These are phyloP conservation scores for Themeda triandra DNA, from an alignment of 176 grass and related monocot genomes.

Conservation along the genomic window DNA sequence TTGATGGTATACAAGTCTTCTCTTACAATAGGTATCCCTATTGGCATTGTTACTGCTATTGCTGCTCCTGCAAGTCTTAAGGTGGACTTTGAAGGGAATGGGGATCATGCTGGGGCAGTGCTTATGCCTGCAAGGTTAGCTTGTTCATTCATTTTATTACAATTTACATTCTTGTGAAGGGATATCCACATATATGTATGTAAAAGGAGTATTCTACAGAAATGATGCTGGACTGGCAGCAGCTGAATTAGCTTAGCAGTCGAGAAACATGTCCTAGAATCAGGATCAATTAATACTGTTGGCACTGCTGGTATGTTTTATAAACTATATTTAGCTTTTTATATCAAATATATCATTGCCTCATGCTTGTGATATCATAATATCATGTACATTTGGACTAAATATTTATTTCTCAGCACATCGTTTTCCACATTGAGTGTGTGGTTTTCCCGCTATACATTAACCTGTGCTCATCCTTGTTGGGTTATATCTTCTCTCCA, in stretches of 20 bases:
- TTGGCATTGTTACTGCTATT: constrained; percentile 97
- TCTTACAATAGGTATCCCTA: constrained; percentile 61
- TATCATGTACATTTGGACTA: neutral
- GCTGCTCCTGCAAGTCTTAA: constrained; percentile 94
- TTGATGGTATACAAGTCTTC: constrained; percentile 5
- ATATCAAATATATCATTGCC: neutral
- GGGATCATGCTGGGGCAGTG: constrained; percentile 90
- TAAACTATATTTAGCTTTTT: neutral
- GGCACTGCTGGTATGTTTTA: constrained; percentile 73
- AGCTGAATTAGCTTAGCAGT: constrained; percentile 84
- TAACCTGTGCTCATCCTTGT: neutral
- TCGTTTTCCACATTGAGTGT: neutral
- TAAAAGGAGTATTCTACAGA: constrained; percentile 40
- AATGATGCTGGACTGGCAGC: constrained; percentile 92
- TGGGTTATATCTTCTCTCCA: neutral
- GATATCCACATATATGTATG: neutral
- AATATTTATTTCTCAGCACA: neutral
- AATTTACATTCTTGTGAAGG: neutral
- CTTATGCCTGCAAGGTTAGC: constrained; percentile 88
- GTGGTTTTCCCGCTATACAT: neutral
- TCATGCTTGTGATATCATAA: neutral
- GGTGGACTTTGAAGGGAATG: constrained; percentile 85
- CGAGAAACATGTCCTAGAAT: constrained; percentile 91
- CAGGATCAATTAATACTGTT: constrained; percentile 87
- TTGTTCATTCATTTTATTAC: neutral